Evolutionary conservation across 139 green algal species (phyloP), one percentile per base, ranked within the genome.

Genomic region (Picochlorum sp.): DNA sequence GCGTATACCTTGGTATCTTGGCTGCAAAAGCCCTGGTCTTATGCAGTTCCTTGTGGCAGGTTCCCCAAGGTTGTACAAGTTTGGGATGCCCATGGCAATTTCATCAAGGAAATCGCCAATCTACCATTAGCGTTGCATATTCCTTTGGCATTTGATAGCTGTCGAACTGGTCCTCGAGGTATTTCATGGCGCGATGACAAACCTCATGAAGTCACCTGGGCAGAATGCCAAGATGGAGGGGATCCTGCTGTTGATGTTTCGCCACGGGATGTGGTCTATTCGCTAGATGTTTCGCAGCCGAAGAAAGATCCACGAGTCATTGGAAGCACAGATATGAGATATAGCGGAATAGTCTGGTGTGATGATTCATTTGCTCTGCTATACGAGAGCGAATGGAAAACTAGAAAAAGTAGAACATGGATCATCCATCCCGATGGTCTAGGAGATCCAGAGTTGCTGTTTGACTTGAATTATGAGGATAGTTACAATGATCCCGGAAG

Each of bases 121-220:
- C 86, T 99, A 60, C 92, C 90, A 1, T 77, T 99, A 54, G 92
- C 91, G 1, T 86, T 97, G 52, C 82, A 95, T 70, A 97, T 99
- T 49, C 94, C 94, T 21, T 91, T 97, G 44, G 83, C 88, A 14
- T 94, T 95, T 74, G 87, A 97, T 81, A 82, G 70, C 62, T 84
- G 76, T 56, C 62, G 84, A 26, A 60, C 77, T 66, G 92, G 92
- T 11, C 90, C 87, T 1, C 80, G 94, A 4, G 71, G 61, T 10
- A 75, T 99, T 20, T 70, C 77, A 51, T 99, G 94, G 94, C 77
- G 94, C 2, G 62, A 76, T 41, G 93, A 98, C 75, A 82, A 84
- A 65, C 77, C 83, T 0, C 75, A 82, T 8, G 79, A 91, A 77
- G 55, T 96, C 11, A 71, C 50, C 31, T 96, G 88, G 89, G 90